Percentiles rank a stretch among this genome's conserved stretches.
Conservation (phyloP, 1,284 basidiomycete species). For the Puccinia hordei region DNA sequence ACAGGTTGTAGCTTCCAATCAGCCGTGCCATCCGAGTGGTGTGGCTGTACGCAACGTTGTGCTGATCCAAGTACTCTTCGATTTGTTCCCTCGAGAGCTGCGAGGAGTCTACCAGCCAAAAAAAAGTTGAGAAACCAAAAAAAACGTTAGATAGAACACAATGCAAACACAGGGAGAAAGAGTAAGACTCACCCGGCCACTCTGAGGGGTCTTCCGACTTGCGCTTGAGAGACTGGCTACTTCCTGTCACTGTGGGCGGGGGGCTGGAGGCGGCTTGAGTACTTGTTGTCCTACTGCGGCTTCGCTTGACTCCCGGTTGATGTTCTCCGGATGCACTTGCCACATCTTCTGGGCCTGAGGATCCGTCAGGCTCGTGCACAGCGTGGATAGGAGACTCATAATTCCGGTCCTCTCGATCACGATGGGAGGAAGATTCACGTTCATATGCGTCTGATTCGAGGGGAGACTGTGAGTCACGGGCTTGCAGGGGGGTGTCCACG, state of each 20-base stretch:
- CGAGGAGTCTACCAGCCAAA: background rate
- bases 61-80: constrained; percentile 4
- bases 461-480: background rate
- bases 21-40: background rate
- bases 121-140: background rate
- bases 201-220: background rate
- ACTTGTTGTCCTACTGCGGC: too few species aligned
- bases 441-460: too few species aligned
- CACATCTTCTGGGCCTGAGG: too few species aligned
- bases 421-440: too few species aligned
- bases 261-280: background rate
- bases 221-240: background rate
- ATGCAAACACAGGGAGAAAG: background rate
- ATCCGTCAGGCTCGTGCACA: too few species aligned
- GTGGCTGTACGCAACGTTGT: background rate
- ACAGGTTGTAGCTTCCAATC: constrained; percentile 15
- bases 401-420: too few species aligned
- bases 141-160: background rate
- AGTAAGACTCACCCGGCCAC: constrained; percentile 4
- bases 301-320: too few species aligned
- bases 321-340: too few species aligned
- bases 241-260: background rate
- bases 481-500: background rate
- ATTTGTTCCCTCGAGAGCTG: background rate
- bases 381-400: too few species aligned